Base-by-base conservation (phyloP, 306 rosid genomes). In the Pyrus communis region DNA sequence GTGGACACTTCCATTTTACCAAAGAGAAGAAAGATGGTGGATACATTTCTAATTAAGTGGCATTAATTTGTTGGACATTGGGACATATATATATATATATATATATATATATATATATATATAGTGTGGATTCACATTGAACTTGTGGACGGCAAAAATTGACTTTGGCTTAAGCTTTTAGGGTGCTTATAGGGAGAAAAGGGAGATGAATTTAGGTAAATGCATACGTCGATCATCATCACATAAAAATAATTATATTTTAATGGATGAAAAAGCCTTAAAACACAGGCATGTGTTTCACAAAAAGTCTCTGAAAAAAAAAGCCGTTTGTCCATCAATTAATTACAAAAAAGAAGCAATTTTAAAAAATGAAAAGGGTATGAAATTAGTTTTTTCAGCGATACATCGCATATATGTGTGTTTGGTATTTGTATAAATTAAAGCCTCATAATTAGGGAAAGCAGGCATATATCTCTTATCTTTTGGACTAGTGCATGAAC, bases 131-230 rank as follows among this genome's bases (percentile, higher is more conserved):
- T 45, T 61, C 49, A 45, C 65, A 52, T 54, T 81, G 77, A 60
- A 75, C 31, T 30, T 38, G 73, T 61, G 74, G 55, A 54, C 55
- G 38, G 33, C 69, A 38, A n/a, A 80, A 57, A 28, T 70, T 75
- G 77, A 75, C 77, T 38, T 28, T 4, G 81, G 65, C 55, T 61
- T 69, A 60, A 68, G 75, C 64, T 31, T 70, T 70, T 70, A 13
- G 31, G 27, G 43, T 49, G 46, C 15, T 18, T 70, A 4, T 23
- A 71, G 46, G 35, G 25, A 4, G 6, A 38, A 5, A 23, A 35
- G 8, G 49, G 5, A 7, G 5, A n/a, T 7, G 9, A 2, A 22
- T n/a, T 52, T 71, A 11, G 49, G 23, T 30, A 33, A 66, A 65
- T 33, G 23, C 22, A 10, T 38, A 64, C 21, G 17, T 35, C 51